A percentile compares a stretch with the other conserved stretches of the same genome.
phyloP scores from a whole-genome alignment of 2,329 filamentous ascomycete species.

The Penicillium crustosum region DNA sequence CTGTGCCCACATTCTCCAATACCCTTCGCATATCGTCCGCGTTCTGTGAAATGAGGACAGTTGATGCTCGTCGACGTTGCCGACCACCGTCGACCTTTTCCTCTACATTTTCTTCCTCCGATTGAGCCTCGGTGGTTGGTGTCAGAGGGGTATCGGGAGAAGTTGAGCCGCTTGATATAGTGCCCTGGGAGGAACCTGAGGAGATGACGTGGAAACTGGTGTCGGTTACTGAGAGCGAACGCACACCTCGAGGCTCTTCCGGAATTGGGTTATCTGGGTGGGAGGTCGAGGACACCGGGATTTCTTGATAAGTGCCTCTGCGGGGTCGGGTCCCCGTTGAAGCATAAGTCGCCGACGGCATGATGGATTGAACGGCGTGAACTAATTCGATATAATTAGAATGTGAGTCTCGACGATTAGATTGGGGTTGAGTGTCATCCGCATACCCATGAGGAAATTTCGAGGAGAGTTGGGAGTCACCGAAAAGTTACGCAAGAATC shows the following conservation, averaged over 20 bases:
- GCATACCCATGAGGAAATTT: constrained; percentile 7
- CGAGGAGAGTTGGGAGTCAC: not conserved
- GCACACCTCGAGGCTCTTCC: constrained; percentile 45
- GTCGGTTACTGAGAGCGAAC: constrained; percentile 39
- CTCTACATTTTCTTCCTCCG: constrained; percentile 33
- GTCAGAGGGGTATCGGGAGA: constrained; percentile 45
- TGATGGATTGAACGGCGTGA: constrained; percentile 32
- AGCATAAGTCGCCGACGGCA: constrained; percentile 28
- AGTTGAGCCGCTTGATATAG: constrained; percentile 38
- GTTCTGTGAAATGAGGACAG: constrained; percentile 56
- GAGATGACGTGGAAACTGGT: constrained; percentile 30
- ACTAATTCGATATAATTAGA: constrained; percentile 20
- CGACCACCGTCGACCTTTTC: constrained; percentile 28
- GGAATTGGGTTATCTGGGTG: constrained; percentile 51
- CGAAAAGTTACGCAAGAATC: not conserved
- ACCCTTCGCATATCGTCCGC: constrained; percentile 59
- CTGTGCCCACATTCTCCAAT: constrained; percentile 53
- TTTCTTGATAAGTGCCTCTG: constrained; percentile 29
- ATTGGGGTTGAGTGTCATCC: not conserved
- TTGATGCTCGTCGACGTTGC: constrained; percentile 48
- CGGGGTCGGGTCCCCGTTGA: constrained; percentile 24
- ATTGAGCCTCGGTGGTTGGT: constrained; percentile 37
- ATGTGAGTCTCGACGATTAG: not conserved
- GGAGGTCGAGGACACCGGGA: constrained; percentile 44
- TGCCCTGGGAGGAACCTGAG: constrained; percentile 31